These are phyloP conservation scores for Mycena sp. DNA, from an alignment of 1,284 basidiomycete species.

Conservation along the genomic window DNA sequence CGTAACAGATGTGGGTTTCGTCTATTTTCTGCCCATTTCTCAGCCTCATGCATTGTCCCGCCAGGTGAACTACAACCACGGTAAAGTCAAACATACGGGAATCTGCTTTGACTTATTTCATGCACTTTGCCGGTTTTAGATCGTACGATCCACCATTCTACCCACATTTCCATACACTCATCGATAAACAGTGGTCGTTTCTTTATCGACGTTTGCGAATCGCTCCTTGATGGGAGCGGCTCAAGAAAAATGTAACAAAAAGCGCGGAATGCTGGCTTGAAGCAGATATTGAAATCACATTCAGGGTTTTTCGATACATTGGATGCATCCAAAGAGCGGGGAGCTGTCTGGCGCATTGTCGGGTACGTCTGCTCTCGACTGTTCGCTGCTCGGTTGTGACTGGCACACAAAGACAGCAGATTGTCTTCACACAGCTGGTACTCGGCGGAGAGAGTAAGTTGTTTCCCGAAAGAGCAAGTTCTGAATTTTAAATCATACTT, in stretches of 20 bases:
- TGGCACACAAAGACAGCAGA: slow-evolving; percentile 57
- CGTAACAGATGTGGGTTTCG: slow-evolving; percentile 61
- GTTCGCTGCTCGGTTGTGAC: background rate
- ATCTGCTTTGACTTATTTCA: background rate
- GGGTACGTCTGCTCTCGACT: slow-evolving; percentile 46
- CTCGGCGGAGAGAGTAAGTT: slow-evolving; percentile 40
- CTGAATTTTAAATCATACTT: background rate
- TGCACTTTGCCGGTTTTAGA: background rate
- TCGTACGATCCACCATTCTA: background rate
- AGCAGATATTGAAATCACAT: background rate
- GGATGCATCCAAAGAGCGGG: slow-evolving; percentile 55
- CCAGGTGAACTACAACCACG: slow-evolving; percentile 66
- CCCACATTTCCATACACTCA: background rate
- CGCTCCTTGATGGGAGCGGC: slow-evolving; percentile 66
- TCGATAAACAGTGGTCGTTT: slow-evolving; percentile 49
- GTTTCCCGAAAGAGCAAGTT: background rate
- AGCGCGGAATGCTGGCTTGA: background rate
- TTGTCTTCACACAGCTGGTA: slow-evolving; percentile 62
- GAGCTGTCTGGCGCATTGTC: slow-evolving; percentile 68
- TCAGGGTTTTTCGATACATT: slow-evolving; percentile 65
- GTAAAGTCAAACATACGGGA: slow-evolving; percentile 34
- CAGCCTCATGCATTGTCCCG: background rate
- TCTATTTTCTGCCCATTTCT: background rate
- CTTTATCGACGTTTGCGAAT: slow-evolving; percentile 53
- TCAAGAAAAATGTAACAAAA: slow-evolving; percentile 61